These are phyloP conservation scores for barley (Hordeum vulgare) DNA, from an alignment of 176 grass and related monocot genomes.

Conservation along the genomic window MorexV3_pseudomolecules_assembly NC_058520.1:334077738-334078237, in stretches of 20 bases:
- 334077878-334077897: background rate
- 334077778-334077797: background rate
- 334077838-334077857: background rate
- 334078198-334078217: background rate
- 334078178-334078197: background rate
- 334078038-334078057: conserved; percentile 87
- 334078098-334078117: conserved; percentile 74
- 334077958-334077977: conserved; percentile 80
- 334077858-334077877: background rate
- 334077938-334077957: conserved; percentile 43
- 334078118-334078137: conserved; percentile 74
- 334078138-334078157: conserved; percentile 31
- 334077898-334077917: background rate
- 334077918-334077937: background rate
- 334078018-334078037: conserved; percentile 79
- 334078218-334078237: background rate
- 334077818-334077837: background rate
- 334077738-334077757: background rate
- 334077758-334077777: background rate
- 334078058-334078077: conserved; percentile 58
- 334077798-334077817: background rate
- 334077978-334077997: conserved; percentile 85
- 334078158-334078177: conserved; percentile 10
- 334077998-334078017: conserved; percentile 65
- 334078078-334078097: conserved; percentile 64